phyloP scores from a whole-genome alignment of 768 basidiomycete genomes.

The Sistotremastrum suecicum region DNA sequence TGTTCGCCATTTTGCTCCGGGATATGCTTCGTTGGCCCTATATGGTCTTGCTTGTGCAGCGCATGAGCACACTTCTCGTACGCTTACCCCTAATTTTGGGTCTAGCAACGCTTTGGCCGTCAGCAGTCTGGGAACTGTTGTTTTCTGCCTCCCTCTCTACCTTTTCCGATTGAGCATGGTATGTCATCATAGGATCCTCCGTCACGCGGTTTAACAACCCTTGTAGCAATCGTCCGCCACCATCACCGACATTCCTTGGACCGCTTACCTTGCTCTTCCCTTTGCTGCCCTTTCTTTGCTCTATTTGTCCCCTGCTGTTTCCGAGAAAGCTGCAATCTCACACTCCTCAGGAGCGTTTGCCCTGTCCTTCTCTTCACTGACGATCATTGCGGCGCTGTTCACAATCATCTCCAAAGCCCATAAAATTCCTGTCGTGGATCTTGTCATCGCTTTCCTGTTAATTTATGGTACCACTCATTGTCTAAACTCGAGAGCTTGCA shows the following conservation, averaged over 20 bases:
- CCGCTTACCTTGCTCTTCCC: slow-evolving; percentile 27
- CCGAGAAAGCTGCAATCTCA: no score
- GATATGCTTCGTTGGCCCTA: slow-evolving; percentile 49
- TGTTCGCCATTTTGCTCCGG: slow-evolving; percentile 35
- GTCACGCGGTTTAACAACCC: neutral
- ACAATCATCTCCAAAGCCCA: no score
- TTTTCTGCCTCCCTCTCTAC: slow-evolving; percentile 53
- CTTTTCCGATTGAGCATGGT: slow-evolving; percentile 45
- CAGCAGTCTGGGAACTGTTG: slow-evolving; percentile 45
- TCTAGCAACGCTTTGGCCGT: slow-evolving; percentile 40
- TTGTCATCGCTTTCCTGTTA: slow-evolving; percentile 40
- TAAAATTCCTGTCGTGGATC: slow-evolving; percentile 40
- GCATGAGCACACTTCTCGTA: slow-evolving; percentile 45
- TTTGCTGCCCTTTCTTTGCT: slow-evolving; percentile 42
- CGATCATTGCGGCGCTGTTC: slow-evolving; percentile 34
- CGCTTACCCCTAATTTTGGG: slow-evolving; percentile 44
- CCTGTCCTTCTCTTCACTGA: slow-evolving; percentile 41
- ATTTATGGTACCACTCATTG: slow-evolving; percentile 38
- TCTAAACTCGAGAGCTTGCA: neutral
- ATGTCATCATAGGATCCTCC: slow-evolving; percentile 11
- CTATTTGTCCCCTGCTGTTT: slow-evolving; percentile 51
- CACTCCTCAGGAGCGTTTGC: slow-evolving; percentile 23
- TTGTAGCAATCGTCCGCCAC: slow-evolving; percentile 12
- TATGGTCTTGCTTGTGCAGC: slow-evolving; percentile 47
- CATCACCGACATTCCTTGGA: slow-evolving; percentile 30